Base-by-base conservation (phyloP, 306 rosid species). In the Fagus crenata region DNA sequence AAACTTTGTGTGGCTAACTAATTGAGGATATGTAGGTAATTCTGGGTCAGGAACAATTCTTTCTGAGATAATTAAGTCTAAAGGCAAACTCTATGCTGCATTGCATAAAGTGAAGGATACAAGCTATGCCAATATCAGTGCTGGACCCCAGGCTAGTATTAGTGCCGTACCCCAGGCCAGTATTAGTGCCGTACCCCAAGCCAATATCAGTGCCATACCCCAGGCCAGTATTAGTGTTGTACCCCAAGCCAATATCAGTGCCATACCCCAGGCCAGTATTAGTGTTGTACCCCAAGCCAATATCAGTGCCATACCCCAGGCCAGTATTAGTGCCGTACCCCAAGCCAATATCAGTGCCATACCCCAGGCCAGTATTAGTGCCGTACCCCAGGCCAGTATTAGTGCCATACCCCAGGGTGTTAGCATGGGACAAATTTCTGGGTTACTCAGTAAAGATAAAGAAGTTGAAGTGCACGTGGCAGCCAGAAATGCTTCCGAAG, bases 1-100 rank as follows among this genome's bases (percentile, higher is more conserved):
- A 4, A 46, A 71, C 77, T 49, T 43, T 31, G 33, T 67, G 49
- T 74, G 55, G 64, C 41, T 67, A 12, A 51, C 54, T 79, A 37
- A 78, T 74, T 64, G 41, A 42, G n/a, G 46, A 61, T 53, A 12
- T 85, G 81, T 59, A 85, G 91, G 69, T 40, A 79, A 78, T 39
- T 49, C 89, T 40, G 71, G 35, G 70, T 69, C 83, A 1, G 83
- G 73, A 71, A 61, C 76, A 7, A 22, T 81, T 53, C 85, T 91
- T 28, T 28, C 55, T 0, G 80, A 84, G 71, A 82, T 86, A 18
- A 75, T 88, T 11, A 82, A 75, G 72, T 75, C 90, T 28, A 91
- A 91, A 76, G 36, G 64, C 71, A 77, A 55, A 53, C 70, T 75
- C 6, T 80, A 64, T 75, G 74, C 72, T 14, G 72, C 81, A 32